Conservation (phyloP, 176 grass and related monocot genomes). For the Chloris gayana region DNA sequence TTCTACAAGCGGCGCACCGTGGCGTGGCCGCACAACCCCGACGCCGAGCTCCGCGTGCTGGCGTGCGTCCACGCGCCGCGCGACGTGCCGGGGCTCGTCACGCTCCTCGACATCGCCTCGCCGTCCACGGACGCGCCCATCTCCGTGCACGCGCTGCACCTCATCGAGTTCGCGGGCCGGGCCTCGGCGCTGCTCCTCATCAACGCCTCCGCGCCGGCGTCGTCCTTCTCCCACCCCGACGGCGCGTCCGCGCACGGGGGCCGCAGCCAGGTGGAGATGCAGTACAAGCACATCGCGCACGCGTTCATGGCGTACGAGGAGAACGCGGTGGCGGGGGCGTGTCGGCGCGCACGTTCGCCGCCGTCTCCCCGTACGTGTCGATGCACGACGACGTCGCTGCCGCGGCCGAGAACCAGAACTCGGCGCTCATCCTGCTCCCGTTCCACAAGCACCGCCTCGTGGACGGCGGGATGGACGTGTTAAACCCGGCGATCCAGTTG, state of each 20-base stretch:
- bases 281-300: constrained; percentile 62
- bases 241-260: constrained; percentile 5
- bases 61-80: constrained; percentile 62
- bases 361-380: constrained; percentile 56
- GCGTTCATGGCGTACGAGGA: constrained; percentile 71
- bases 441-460: constrained; percentile 84
- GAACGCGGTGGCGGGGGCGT: constrained; percentile 33
- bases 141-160: constrained; percentile 57
- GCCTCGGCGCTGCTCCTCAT: constrained; percentile 59
- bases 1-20: constrained; percentile 76
- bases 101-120: constrained; percentile 52
- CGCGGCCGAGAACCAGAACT: constrained; percentile 63
- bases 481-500: constrained; percentile 48
- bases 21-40: constrained; percentile 52
- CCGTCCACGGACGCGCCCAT: constrained; percentile 54
- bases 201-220: constrained; percentile 37
- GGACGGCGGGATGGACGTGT: constrained; percentile 62
- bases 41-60: constrained; percentile 58
- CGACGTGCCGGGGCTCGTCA: constrained; percentile 51
- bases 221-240: neutral
- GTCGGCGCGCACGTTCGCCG: constrained; percentile 39
- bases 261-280: constrained; percentile 48
- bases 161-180: constrained; percentile 71
- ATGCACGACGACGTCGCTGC: constrained; percentile 79
- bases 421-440: constrained; percentile 66